These are phyloP conservation scores for Diaporthe sp. DNA, from an alignment of 2,329 filamentous ascomycete genomes.

Conservation along the genomic window DNA sequence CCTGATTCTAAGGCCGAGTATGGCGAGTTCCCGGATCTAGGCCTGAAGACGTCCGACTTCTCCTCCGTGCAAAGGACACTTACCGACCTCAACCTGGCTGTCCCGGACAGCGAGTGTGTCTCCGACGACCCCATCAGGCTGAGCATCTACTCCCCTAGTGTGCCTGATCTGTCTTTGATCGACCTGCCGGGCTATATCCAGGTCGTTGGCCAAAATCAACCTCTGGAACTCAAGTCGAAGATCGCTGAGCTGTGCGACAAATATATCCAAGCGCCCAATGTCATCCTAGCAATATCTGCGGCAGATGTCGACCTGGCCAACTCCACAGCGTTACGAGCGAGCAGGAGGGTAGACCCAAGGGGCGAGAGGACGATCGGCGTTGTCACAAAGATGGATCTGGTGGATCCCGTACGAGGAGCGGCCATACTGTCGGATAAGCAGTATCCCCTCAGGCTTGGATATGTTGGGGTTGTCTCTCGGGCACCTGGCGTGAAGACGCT, in stretches of 20 bases:
- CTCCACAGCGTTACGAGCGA: slow-evolving; percentile 91
- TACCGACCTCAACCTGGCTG: slow-evolving; percentile 93
- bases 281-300: slow-evolving; percentile 96
- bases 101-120: slow-evolving; percentile 91
- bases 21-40: slow-evolving; percentile 94
- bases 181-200: slow-evolving; percentile 98
- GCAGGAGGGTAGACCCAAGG: slow-evolving; percentile 90
- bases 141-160: slow-evolving; percentile 93
- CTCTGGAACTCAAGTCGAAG: slow-evolving; percentile 91
- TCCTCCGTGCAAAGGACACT: slow-evolving; percentile 91
- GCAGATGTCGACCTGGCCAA: slow-evolving; percentile 98
- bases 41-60: slow-evolving; percentile 91
- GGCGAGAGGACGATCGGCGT: slow-evolving; percentile 98
- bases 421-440: slow-evolving; percentile 88
- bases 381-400: slow-evolving; percentile 99
- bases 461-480: slow-evolving; percentile 93
- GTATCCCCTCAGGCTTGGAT: slow-evolving; percentile 94
- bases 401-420: slow-evolving; percentile 83
- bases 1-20: slow-evolving; percentile 89
- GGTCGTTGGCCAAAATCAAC: slow-evolving; percentile 91
- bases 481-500: slow-evolving; percentile 78
- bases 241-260: slow-evolving; percentile 97
- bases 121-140: slow-evolving; percentile 97
- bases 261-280: slow-evolving; percentile 95
- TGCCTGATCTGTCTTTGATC: slow-evolving; percentile 94